Evolutionary conservation across 148 eudicot species (phyloP).

Genomic region (Silene conica): DNA sequence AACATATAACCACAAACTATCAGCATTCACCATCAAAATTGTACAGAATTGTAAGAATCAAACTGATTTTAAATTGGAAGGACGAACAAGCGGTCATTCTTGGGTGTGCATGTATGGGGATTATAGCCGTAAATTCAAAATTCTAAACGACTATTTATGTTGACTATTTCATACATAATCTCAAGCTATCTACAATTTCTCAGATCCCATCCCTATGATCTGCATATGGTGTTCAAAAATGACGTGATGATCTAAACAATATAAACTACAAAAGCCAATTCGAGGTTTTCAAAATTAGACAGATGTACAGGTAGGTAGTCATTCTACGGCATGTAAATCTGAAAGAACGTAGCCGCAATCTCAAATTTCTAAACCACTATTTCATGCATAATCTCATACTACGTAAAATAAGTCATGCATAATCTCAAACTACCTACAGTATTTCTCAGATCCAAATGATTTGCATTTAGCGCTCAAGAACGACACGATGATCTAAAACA

Average conservation of each 20-base stretch:
- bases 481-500: background rate
- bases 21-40: background rate
- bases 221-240: no score
- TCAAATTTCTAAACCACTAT: background rate
- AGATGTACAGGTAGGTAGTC: background rate
- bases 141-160: background rate
- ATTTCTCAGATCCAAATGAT: conserved; percentile 8
- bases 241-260: no score
- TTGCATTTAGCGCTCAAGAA: background rate
- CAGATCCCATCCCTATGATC: no score
- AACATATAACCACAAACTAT: background rate
- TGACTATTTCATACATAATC: background rate
- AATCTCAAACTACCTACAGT: background rate
- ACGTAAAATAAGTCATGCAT: background rate
- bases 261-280: no score
- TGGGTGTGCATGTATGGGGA: background rate
- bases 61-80: background rate
- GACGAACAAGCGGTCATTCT: background rate
- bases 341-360: background rate
- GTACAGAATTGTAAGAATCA: conserved; percentile 1
- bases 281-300: background rate
- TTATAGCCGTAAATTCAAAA: background rate
- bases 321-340: background rate
- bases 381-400: background rate
- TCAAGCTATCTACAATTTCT: no score